Percentiles rank a stretch among this genome's conserved stretches.
Conservation (phyloP, 441 rosid species). For the Gossypium gossypioides region DNA sequence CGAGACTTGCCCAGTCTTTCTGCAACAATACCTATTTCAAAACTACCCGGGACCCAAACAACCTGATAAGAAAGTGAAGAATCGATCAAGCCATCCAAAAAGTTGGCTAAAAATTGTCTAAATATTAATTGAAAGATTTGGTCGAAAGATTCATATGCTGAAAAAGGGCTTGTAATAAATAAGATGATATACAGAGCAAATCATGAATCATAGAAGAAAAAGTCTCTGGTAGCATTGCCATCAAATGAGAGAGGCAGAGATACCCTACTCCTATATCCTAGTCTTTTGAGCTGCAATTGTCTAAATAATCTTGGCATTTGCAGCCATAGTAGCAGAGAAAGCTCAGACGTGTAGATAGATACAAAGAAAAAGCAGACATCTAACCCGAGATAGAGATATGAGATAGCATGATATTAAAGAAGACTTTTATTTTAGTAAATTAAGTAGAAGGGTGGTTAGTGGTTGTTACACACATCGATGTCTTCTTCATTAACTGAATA, state of each 20-base stretch:
- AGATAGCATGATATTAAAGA: not conserved
- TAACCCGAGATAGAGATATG: not conserved
- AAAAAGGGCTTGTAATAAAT: not conserved
- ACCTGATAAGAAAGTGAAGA: slow-evolving; percentile 2
- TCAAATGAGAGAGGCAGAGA: not conserved
- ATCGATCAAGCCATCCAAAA: not conserved
- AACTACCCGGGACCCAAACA: slow-evolving; percentile 6
- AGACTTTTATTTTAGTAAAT: not conserved
- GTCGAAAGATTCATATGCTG: not conserved
- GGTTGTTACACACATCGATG: slow-evolving; percentile 42
- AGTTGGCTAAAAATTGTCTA: not conserved
- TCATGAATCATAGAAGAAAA: not conserved
- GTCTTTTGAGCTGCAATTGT: not conserved
- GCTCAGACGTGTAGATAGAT: not conserved
- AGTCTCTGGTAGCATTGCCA: not conserved
- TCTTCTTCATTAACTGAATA: slow-evolving; percentile 76
- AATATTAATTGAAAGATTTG: not conserved
- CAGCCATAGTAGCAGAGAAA: not conserved
- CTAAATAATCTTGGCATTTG: not conserved
- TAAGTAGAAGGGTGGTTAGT: not conserved
- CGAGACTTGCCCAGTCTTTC: slow-evolving; percentile 66
- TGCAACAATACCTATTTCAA: slow-evolving; percentile 70
- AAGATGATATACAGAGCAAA: not conserved
- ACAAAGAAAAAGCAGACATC: not conserved
- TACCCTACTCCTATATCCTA: not conserved